phyloP scores from a whole-genome alignment of 2,329 filamentous ascomycete genomes.

The Pseudocercospora musae region DNA sequence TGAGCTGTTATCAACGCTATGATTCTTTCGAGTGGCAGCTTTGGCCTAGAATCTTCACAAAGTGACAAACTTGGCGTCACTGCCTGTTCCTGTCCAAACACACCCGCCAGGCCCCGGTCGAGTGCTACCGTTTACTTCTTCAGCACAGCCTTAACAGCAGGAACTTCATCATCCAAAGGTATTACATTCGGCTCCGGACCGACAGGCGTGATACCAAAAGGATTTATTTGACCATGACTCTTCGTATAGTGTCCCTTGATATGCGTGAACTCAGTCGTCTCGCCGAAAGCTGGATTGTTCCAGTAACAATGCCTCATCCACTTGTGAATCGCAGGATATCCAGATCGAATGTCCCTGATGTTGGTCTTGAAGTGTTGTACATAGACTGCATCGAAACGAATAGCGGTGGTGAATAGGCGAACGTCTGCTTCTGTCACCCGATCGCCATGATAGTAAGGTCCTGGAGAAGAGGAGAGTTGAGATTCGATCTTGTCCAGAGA shows the following conservation, averaged over 20 bases:
- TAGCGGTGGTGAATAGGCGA: conserved; percentile 58
- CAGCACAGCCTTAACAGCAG: conserved; percentile 48
- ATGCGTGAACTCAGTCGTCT: conserved; percentile 88
- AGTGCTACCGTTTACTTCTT: conserved; percentile 1
- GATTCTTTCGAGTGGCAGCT: too few relatives aligned
- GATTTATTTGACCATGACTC: conserved; percentile 64
- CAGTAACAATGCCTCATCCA: conserved; percentile 58
- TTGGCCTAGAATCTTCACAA: not conserved
- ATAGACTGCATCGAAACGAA: conserved; percentile 57
- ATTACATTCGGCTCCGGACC: conserved; percentile 82
- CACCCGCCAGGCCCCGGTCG: not conserved
- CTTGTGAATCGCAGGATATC: conserved; percentile 74
- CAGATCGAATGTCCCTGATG: conserved; percentile 75
- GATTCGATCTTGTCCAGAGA: conserved; percentile 49
- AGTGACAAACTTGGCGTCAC: too few relatives aligned
- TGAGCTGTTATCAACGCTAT: not conserved
- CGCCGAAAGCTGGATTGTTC: conserved; percentile 71
- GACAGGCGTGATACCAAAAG: conserved; percentile 70
- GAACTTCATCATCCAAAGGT: conserved; percentile 72
- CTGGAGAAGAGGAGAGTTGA: conserved; percentile 40
- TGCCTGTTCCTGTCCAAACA: too few relatives aligned
- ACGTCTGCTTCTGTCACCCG: conserved; percentile 49
- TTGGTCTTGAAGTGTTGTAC: conserved; percentile 72
- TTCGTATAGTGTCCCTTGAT: conserved; percentile 80
- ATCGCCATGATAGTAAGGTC: conserved; percentile 48